phyloP scores from a whole-genome alignment of 495 filamentous ascomycete genomes.

The Trichoderma asperelloides region DNA sequence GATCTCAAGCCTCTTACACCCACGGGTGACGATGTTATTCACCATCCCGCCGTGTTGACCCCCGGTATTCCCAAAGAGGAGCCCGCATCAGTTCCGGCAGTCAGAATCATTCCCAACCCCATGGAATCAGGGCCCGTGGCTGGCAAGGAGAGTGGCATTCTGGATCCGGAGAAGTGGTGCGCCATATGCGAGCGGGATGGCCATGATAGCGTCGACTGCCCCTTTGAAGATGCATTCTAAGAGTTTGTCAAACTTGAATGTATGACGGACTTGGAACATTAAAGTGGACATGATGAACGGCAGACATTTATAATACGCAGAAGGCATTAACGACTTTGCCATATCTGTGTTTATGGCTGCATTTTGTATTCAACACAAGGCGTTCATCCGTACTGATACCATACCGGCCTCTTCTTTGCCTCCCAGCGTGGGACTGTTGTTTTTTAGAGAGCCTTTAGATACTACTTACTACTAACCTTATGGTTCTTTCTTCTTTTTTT shows the following conservation, averaged over 20 bases:
- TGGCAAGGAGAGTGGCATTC: conserved; percentile 68
- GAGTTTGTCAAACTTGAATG: neutral
- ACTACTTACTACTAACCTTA: neutral
- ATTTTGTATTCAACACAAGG: conserved; percentile 2
- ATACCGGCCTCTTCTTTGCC: neutral
- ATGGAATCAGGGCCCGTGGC: conserved; percentile 65
- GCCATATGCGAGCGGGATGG: conserved; percentile 93
- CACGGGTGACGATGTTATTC: conserved; percentile 21
- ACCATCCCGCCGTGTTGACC: conserved; percentile 43
- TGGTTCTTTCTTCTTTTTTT: neutral
- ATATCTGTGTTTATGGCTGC: conserved; percentile 2
- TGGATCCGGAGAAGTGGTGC: conserved; percentile 90
- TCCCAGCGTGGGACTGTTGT: neutral
- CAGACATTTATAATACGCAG: neutral
- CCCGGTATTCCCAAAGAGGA: conserved; percentile 32
- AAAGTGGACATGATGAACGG: neutral
- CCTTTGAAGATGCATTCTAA: conserved; percentile 74
- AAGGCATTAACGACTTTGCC: neutral
- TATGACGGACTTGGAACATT: neutral
- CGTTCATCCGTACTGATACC: neutral
- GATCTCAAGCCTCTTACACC: conserved; percentile 34
- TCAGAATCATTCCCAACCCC: conserved; percentile 45
- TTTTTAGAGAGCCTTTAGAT: neutral
- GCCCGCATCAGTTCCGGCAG: conserved; percentile 14
- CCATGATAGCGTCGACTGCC: conserved; percentile 92